Percentiles rank a stretch among this genome's conserved stretches.
phyloP scores from a whole-genome alignment of 2,329 filamentous ascomycete species.

The Pseudogymnoascus sp. region DNA sequence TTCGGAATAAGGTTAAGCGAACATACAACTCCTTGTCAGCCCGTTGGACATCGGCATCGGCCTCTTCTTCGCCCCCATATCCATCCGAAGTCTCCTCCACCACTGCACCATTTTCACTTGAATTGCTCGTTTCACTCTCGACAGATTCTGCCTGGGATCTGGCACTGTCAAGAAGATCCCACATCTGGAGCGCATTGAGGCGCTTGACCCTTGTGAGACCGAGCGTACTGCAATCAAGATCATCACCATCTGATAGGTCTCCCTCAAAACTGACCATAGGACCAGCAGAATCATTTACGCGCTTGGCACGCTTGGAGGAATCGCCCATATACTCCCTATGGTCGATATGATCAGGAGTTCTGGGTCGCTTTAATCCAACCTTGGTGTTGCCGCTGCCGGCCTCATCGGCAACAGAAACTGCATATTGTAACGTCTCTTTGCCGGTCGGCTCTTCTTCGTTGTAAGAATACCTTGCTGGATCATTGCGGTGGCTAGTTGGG shows the following conservation, averaged over 20 bases:
- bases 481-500: background rate
- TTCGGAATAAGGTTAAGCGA: background rate
- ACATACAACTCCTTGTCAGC: background rate
- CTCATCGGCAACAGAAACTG: background rate
- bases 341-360: background rate
- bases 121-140: background rate
- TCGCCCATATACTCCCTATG: background rate
- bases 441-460: background rate
- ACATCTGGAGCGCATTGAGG: background rate
- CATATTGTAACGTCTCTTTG: background rate
- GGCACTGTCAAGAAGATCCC: background rate
- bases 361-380: background rate
- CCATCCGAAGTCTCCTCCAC: background rate
- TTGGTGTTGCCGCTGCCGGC: background rate
- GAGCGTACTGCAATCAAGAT: background rate
- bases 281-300: background rate
- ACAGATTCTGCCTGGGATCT: background rate
- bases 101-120: background rate
- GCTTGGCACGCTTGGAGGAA: background rate
- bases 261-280: background rate
- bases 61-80: background rate
- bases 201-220: background rate
- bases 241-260: background rate
- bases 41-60: background rate
- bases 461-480: background rate